Evolutionary conservation across 306 rosid genomes (phyloP).

Genomic region (Castanospermum australe): DNA sequence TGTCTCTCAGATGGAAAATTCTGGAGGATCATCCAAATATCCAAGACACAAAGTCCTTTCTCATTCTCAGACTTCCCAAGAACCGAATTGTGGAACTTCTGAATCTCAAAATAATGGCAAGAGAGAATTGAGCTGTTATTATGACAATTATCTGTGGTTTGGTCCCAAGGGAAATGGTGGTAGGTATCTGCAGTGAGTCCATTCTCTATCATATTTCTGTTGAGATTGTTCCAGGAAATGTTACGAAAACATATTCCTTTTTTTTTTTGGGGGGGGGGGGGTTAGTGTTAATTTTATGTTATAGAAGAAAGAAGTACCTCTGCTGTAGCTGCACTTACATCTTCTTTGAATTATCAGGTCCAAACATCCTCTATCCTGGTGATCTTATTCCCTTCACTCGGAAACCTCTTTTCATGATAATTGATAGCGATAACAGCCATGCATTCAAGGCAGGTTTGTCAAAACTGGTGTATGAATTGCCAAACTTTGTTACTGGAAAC

Average conservation of each 20-base stretch:
- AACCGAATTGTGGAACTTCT: constrained; percentile 45
- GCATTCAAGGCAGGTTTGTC: constrained; percentile 99
- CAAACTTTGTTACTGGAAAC: too few species aligned
- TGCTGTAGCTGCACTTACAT: constrained; percentile 28
- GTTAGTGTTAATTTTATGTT: not conserved
- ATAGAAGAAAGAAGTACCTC: constrained; percentile 9
- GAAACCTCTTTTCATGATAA: constrained; percentile 89
- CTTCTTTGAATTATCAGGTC: constrained; percentile 56
- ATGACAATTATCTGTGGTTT: constrained; percentile 79
- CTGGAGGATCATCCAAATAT: constrained; percentile 62
- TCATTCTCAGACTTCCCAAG: constrained; percentile 59
- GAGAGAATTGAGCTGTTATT: constrained; percentile 55
- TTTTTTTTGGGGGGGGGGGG: not conserved
- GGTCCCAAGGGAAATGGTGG: constrained; percentile 90
- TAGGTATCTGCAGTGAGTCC: constrained; percentile 40
- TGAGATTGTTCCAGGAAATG: constrained; percentile 9
- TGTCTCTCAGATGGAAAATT: constrained; percentile 49
- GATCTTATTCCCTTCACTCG: constrained; percentile 96
- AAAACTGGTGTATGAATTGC: constrained; percentile 63
- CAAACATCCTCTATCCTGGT: constrained; percentile 84
- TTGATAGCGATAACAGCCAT: constrained; percentile 97
- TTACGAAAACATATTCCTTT: not conserved
- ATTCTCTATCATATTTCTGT: constrained; percentile 19
- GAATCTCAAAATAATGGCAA: constrained; percentile 61
- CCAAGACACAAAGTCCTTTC: constrained; percentile 54